Conservation (phyloP, 106 monocot species). For the Dendrobium chrysotoxum region DNA sequence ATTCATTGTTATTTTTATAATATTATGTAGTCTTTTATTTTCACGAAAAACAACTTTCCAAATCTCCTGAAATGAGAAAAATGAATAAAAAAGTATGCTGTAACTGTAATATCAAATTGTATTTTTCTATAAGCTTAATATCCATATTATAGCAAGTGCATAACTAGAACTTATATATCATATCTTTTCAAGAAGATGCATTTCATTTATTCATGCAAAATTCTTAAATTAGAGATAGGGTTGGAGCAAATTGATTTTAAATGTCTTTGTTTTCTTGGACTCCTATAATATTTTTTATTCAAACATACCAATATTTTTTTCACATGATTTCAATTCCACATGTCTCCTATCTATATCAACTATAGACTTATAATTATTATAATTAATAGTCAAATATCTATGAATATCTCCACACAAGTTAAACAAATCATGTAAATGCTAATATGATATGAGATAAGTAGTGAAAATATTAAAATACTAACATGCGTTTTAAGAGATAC, state of each 20-base stretch:
- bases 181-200: not conserved
- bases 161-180: no score
- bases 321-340: not conserved
- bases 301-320: not conserved
- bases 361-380: no score
- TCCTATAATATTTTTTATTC: not conserved
- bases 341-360: no score
- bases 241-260: no score
- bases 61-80: not conserved
- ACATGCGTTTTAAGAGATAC: no score
- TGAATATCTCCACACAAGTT: no score
- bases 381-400: no score
- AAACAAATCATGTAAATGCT: no score
- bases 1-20: no score
- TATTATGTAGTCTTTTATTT: no score
- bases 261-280: not conserved
- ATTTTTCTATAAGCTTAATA: not conserved
- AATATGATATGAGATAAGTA: no score
- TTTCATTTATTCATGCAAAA: not conserved
- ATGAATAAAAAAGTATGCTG: not conserved
- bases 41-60: not conserved
- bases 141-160: not conserved
- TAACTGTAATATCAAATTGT: not conserved
- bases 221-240: not conserved
- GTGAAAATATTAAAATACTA: no score